phyloP scores from a whole-genome alignment of 805 yeast species.

The Zygosaccharomyces gambellarensis region DNA sequence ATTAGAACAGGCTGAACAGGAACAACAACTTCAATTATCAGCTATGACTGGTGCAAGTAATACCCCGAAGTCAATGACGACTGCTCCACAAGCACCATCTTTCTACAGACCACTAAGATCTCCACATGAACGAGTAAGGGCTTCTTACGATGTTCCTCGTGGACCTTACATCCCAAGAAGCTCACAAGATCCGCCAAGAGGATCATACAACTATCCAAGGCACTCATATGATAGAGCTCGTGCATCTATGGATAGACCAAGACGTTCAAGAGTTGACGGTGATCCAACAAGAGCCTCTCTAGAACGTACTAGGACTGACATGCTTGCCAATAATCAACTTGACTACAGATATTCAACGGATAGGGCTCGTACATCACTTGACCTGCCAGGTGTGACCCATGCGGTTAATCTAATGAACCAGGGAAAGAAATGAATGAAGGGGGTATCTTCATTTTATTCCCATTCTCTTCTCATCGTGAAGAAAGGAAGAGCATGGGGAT shows the following conservation, averaged over 20 bases:
- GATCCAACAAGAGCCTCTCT: conserved; percentile 32
- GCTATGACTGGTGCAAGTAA: neutral
- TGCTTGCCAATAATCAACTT: conserved; percentile 36
- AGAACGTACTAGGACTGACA: conserved; percentile 36
- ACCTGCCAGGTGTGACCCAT: conserved; percentile 39
- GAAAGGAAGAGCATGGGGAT: neutral
- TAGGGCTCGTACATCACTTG: conserved; percentile 39
- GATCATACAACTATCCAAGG: conserved; percentile 1
- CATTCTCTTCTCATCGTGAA: neutral
- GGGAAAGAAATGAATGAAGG: conserved; percentile 5
- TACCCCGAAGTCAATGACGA: neutral
- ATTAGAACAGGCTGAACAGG: conserved; percentile 1
- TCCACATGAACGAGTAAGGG: neutral
- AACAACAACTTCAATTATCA: conserved; percentile 2
- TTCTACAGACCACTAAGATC: neutral
- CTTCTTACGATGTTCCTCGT: neutral
- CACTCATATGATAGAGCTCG: conserved; percentile 1
- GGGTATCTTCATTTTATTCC: neutral
- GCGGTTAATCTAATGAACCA: conserved; percentile 35
- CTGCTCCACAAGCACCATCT: neutral
- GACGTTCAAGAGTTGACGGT: conserved; percentile 6
- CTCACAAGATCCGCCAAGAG: conserved; percentile 5
- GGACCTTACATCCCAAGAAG: neutral
- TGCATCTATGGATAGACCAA: conserved; percentile 4
- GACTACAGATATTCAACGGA: conserved; percentile 38